Base-by-base conservation (phyloP, 331 rosid genomes). In the Phaseolus coccineus region DNA sequence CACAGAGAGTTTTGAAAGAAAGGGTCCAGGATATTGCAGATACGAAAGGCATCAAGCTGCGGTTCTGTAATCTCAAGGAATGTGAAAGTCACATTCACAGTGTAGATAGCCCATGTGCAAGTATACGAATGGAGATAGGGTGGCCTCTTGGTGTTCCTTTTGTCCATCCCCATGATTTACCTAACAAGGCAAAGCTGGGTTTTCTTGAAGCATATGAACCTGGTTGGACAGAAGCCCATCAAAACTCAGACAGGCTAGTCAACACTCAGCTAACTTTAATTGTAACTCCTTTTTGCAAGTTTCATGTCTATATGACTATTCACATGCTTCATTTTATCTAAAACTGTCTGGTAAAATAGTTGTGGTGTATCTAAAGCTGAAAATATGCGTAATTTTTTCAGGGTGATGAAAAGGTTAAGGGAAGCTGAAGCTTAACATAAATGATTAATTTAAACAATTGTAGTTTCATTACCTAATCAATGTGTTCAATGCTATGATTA, bases 61-160 rank as follows among this genome's bases (percentile, higher is more conserved):
- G 96, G 75, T 96, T 96, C 88, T 96, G 99, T 83, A 90, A 87
- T 85, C 88, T 93, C 85, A 96, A 96, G 86, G 99, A 96, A 76
- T 96, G 99, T 81, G 99, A 93, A 90, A 91, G 62, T 89, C 99
- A 96, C 78, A 81, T 96, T 77, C 96, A 87, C 68, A 56, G 82
- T 3, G 77, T 88, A 8, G 97, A 96, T 55, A 91, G 99, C 89
- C 98, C 99, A 5, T 93, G 99, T 88, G 97, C 99, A 48, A 89
- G 71, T 81, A 88, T 87, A 84, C 87, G 99, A 84, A 56, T 90
- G 91, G 98, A 93, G 84, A 96, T 96, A 28, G 98, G 94, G 69
- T 96, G 98, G 99, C 99, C 99, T 3, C 89, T 83, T 56, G 99
- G 94, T 53, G 99, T 96, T 78, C 99, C 99, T 71, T 96, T 96